Conservation (phyloP, 2,329 filamentous ascomycete species). For the Aspergillus fijiensis region DNA sequence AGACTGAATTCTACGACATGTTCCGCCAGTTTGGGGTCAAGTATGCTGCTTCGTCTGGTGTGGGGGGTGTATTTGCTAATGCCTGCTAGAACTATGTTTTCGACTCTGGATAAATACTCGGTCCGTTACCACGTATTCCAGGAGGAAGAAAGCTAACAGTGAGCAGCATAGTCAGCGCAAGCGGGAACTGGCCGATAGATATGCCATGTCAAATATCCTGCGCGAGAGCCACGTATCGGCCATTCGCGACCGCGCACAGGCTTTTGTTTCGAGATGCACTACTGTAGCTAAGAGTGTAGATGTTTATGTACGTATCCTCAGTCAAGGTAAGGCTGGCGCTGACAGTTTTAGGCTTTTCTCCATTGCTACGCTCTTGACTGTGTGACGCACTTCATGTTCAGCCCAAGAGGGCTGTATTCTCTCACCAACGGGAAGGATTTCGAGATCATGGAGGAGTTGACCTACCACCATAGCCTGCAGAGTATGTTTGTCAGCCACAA, state of each 20-base stretch:
- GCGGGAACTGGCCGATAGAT: constrained; percentile 64
- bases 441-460: constrained; percentile 66
- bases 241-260: constrained; percentile 57
- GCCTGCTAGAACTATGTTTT: constrained; percentile 17
- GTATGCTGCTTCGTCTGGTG: constrained; percentile 7
- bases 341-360: constrained; percentile 40
- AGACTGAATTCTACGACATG: constrained; percentile 37
- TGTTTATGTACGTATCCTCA: constrained; percentile 56
- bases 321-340: neutral
- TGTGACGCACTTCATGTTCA: constrained; percentile 68
- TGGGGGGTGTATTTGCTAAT: neutral
- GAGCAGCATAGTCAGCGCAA: constrained; percentile 62
- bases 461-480: constrained; percentile 66
- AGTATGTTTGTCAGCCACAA: constrained; percentile 46
- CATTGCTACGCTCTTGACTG: constrained; percentile 71
- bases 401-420: constrained; percentile 63
- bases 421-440: constrained; percentile 57
- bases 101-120: constrained; percentile 16
- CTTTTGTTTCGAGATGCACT: constrained; percentile 57
- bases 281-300: constrained; percentile 53
- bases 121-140: neutral
- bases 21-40: constrained; percentile 36
- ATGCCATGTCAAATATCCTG: constrained; percentile 68
- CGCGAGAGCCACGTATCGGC: constrained; percentile 55
- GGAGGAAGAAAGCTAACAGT: neutral